phyloP scores from a whole-genome alignment of 2,329 filamentous ascomycete genomes.

The Pseudogymnoascus sp. region DNA sequence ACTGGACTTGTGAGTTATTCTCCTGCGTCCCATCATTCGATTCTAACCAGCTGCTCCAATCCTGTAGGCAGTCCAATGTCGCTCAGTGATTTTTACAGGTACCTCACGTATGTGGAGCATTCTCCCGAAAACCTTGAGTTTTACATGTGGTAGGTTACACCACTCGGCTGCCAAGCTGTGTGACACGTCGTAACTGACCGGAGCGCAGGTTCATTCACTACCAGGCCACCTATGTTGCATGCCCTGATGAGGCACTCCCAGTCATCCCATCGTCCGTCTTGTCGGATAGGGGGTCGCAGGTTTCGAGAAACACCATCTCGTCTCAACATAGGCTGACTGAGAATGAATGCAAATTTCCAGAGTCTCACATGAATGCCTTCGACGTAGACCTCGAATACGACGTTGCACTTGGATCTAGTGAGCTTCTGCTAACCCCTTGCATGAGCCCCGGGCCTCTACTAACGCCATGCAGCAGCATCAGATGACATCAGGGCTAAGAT shows the following conservation, averaged over 20 bases:
- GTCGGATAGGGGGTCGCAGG: neutral
- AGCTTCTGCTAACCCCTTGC: neutral
- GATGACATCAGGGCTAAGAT: neutral
- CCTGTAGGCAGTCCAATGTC: slow-evolving; percentile 40
- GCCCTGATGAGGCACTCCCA: slow-evolving; percentile 14
- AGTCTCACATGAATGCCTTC: neutral
- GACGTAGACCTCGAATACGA: neutral
- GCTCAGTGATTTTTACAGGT: slow-evolving; percentile 45
- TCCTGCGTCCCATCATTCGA: neutral
- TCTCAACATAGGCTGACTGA: neutral
- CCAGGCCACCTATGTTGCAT: slow-evolving; percentile 25
- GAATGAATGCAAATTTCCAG: slow-evolving; percentile 2
- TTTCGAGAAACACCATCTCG: neutral
- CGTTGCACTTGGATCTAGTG: neutral
- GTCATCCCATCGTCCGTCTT: neutral
- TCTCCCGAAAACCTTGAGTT: slow-evolving; percentile 45
- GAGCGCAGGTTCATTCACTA: slow-evolving; percentile 39
- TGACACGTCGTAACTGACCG: neutral
- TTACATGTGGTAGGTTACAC: slow-evolving; percentile 37
- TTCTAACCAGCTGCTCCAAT: neutral
- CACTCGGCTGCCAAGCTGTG: neutral
- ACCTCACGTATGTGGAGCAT: slow-evolving; percentile 43
- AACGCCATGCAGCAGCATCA: neutral
- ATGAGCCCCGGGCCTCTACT: neutral
- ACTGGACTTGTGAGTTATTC: slow-evolving; percentile 37